Conservation (phyloP, 169 alveolate genomes). For the Plasmodium ovale region DNA sequence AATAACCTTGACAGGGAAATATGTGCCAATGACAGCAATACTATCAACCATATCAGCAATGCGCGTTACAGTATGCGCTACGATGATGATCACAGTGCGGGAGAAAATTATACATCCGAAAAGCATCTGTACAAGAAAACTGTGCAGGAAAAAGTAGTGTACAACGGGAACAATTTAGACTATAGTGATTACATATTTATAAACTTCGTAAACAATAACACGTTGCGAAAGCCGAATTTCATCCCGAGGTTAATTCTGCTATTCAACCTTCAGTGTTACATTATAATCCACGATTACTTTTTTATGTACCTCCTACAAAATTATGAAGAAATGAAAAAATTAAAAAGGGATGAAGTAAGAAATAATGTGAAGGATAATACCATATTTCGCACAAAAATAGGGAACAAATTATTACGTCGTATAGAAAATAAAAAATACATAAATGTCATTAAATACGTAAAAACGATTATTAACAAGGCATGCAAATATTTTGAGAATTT, state of each 20-base stretch:
- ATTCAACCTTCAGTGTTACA: conserved; percentile 46
- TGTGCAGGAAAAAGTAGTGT: conserved; percentile 22
- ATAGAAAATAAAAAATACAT: conserved; percentile 42
- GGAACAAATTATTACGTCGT: conserved; percentile 24
- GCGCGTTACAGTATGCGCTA: neutral
- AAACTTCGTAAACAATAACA: conserved; percentile 53
- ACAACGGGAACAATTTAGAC: conserved; percentile 5
- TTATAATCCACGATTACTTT: conserved; percentile 67
- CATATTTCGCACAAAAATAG: conserved; percentile 24
- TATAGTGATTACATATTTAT: conserved; percentile 54
- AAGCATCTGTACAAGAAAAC: conserved; percentile 18
- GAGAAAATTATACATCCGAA: neutral
- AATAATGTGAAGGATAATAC: conserved; percentile 2
- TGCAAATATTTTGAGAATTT: conserved; percentile 42
- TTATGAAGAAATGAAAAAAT: conserved; percentile 17
- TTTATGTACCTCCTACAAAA: conserved; percentile 38
- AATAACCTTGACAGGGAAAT: neutral
- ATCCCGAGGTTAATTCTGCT: conserved; percentile 47
- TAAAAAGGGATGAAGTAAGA: conserved; percentile 4
- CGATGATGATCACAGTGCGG: neutral
- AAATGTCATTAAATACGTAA: conserved; percentile 54
- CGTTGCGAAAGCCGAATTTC: conserved; percentile 46
- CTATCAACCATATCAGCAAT: neutral
- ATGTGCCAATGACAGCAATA: neutral
- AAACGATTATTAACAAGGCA: conserved; percentile 33